phyloP scores from a whole-genome alignment of 1,284 basidiomycete species.

The Pseudozyma thailandica region DNA sequence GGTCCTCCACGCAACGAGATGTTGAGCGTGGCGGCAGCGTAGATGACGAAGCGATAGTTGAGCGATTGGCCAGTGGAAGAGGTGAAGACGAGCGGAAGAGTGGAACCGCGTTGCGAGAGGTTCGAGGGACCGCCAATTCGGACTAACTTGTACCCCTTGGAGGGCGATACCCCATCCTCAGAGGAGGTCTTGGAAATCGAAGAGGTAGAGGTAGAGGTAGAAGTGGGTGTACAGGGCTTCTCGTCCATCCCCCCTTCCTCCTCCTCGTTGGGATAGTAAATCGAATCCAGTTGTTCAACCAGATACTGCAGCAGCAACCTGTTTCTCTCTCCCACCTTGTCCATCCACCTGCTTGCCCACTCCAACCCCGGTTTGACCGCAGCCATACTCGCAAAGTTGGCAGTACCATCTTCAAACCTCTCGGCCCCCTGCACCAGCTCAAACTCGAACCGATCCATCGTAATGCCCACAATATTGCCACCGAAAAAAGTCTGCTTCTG shows the following conservation, averaged over 20 bases:
- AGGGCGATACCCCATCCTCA: not conserved
- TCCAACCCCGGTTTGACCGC: slow-evolving; percentile 18
- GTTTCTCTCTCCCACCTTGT: not conserved
- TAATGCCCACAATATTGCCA: slow-evolving; percentile 37
- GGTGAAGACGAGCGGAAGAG: slow-evolving; percentile 17
- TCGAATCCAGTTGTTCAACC: slow-evolving; percentile 12
- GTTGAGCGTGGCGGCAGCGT: slow-evolving; percentile 6
- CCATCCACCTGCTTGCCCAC: slow-evolving; percentile 19
- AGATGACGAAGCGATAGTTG: slow-evolving; percentile 36
- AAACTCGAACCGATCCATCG: slow-evolving; percentile 35
- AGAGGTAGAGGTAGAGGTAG: not conserved
- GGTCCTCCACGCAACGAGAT: slow-evolving; percentile 36
- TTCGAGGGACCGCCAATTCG: slow-evolving; percentile 2
- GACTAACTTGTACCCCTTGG: slow-evolving; percentile 5
- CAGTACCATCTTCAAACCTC: slow-evolving; percentile 37
- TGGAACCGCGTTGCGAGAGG: slow-evolving; percentile 2
- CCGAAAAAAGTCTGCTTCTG: slow-evolving; percentile 32
- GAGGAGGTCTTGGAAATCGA: not conserved
- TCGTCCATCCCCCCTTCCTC: not conserved
- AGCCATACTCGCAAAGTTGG: slow-evolving; percentile 14
- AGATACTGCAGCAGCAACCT: slow-evolving; percentile 14
- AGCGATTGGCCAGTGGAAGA: not conserved
- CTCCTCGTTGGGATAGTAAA: slow-evolving; percentile 19
- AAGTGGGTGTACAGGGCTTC: not conserved
- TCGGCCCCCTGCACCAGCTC: slow-evolving; percentile 18